A percentile compares a stretch with the other conserved stretches of the same genome.
Conservation (phyloP, 1,284 basidiomycete genomes). For the Salmacisia buchloeana region DNA sequence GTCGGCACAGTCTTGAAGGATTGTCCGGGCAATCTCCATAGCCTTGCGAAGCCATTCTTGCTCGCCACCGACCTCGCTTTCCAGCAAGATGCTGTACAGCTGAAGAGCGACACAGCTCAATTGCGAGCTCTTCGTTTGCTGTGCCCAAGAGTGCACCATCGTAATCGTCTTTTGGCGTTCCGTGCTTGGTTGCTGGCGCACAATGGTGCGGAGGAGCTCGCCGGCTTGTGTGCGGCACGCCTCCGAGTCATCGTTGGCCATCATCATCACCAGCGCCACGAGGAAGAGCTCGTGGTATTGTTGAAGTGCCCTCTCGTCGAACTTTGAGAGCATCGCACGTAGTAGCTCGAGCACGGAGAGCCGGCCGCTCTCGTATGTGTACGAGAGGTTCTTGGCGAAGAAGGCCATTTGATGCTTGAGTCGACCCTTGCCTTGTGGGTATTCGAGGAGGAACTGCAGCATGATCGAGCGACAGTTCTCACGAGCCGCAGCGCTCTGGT, state of each 20-base stretch:
- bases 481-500: conserved; percentile 81
- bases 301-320: conserved; percentile 67
- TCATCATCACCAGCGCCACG: conserved; percentile 80
- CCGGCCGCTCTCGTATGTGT: conserved; percentile 82
- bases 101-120: conserved; percentile 71
- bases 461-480: conserved; percentile 83
- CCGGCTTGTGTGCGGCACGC: conserved; percentile 84
- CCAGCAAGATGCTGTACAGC: conserved; percentile 39
- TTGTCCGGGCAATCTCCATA: conserved; percentile 4
- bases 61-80: not conserved
- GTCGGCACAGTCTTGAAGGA: conserved; percentile 26
- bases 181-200: conserved; percentile 57
- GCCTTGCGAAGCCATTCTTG: conserved; percentile 10
- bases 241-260: conserved; percentile 87
- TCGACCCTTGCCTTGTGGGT: conserved; percentile 90
- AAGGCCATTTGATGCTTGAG: conserved; percentile 83
- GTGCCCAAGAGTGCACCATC: conserved; percentile 75
- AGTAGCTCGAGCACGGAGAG: conserved; percentile 87
- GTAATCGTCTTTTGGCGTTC: conserved; percentile 57
- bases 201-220: conserved; percentile 69
- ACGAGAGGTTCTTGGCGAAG: conserved; percentile 87
- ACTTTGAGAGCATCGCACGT: conserved; percentile 75
- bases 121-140: conserved; percentile 59
- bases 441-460: conserved; percentile 92
- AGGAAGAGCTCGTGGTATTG: conserved; percentile 88